Evolutionary conservation across 2,329 filamentous ascomycete species (phyloP).

Genomic region (Apiospora arundinis): DNA sequence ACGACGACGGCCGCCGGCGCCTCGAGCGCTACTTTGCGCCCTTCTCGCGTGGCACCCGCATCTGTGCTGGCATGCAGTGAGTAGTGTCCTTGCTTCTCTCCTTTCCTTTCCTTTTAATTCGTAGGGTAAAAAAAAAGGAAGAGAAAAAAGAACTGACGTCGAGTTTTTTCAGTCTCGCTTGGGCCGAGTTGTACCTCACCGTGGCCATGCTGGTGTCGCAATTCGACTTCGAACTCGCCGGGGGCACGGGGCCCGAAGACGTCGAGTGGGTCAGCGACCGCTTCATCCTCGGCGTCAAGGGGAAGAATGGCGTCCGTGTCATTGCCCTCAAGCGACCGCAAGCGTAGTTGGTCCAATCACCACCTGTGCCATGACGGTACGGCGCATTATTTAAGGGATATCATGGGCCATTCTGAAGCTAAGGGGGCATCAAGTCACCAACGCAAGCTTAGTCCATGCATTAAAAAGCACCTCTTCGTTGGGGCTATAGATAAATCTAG

Average conservation of each 20-base stretch:
- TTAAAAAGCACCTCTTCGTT: too few species aligned
- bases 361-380: too few species aligned
- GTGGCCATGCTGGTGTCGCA: conserved; percentile 8
- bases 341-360: too few species aligned
- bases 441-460: too few species aligned
- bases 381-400: too few species aligned
- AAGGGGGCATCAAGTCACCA: too few species aligned
- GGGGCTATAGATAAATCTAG: too few species aligned
- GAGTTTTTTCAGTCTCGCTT: conserved; percentile 42
- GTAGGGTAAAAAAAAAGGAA: too few species aligned
- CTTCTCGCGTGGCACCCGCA: neutral
- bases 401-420: too few species aligned
- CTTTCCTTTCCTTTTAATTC: neutral
- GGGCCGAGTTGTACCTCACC: conserved; percentile 41
- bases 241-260: neutral
- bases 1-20: neutral
- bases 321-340: too few species aligned
- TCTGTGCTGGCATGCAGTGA: neutral
- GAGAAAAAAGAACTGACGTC: too few species aligned
- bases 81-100: neutral
- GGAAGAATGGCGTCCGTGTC: too few species aligned
- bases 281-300: neutral
- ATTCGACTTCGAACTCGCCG: conserved; percentile 14
- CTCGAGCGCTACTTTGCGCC: neutral
- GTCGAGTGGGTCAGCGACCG: neutral